A percentile compares a stretch with the other conserved stretches of the same genome.
Conservation (phyloP, 495 filamentous ascomycete species). For the Staphylotrichum longicolle region DNA sequence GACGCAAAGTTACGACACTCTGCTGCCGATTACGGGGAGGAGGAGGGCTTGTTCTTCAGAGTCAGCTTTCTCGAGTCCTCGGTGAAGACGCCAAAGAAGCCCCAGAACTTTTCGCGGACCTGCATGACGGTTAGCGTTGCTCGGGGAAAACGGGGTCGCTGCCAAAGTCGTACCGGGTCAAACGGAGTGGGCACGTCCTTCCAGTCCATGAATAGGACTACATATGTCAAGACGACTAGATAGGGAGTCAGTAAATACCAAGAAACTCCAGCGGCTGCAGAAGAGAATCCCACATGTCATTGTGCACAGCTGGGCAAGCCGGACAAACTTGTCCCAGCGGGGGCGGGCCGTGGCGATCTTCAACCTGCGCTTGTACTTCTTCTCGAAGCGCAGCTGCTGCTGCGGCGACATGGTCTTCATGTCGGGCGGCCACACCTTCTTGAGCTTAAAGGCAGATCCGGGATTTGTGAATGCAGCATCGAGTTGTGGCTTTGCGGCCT, state of each 20-base stretch:
- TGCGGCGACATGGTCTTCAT: slow-evolving; percentile 74
- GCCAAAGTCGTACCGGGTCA: slow-evolving; percentile 47
- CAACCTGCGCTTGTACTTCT: slow-evolving; percentile 65
- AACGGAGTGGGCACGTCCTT: slow-evolving; percentile 60
- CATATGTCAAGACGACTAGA: slow-evolving; percentile 67
- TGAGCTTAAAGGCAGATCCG: slow-evolving; percentile 65
- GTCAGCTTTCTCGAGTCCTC: slow-evolving; percentile 22
- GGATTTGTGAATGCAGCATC: slow-evolving; percentile 11
- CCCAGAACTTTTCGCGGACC: slow-evolving; percentile 29
- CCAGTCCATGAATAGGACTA: slow-evolving; percentile 78
- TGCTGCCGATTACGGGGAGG: not conserved
- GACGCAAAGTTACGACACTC: not conserved
- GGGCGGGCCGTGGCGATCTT: slow-evolving; percentile 73
- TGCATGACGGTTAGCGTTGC: slow-evolving; percentile 9
- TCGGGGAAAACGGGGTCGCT: not conserved
- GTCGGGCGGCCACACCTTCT: slow-evolving; percentile 89
- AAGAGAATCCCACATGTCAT: slow-evolving; percentile 53
- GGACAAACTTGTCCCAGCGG: slow-evolving; percentile 67
- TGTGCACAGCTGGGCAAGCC: slow-evolving; percentile 65
- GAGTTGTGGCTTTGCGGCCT: slow-evolving; percentile 20
- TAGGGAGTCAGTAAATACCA: slow-evolving; percentile 13
- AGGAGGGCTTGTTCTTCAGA: slow-evolving; percentile 2
- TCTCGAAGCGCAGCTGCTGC: slow-evolving; percentile 84
- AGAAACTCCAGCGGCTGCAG: no score
- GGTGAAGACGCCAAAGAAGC: slow-evolving; percentile 31